Conservation (phyloP, 2,329 filamentous ascomycete genomes). For the Myriosclerotinia scirpicola region DNA sequence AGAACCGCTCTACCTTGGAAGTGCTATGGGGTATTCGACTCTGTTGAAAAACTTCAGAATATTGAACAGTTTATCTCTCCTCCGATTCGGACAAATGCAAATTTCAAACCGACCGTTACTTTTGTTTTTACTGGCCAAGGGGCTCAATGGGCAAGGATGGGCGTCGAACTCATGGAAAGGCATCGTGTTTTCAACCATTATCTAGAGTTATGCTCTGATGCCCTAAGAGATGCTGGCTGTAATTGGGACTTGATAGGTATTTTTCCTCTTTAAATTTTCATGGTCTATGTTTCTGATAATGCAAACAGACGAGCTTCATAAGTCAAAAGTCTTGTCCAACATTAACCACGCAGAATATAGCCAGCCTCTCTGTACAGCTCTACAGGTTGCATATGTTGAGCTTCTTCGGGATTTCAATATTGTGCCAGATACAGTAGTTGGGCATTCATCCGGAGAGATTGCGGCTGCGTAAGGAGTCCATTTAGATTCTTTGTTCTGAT, state of each 20-base stretch:
- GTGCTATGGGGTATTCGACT: neutral
- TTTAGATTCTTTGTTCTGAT: neutral
- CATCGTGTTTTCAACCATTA: constrained; percentile 43
- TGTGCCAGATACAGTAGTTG: constrained; percentile 30
- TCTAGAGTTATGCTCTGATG: constrained; percentile 41
- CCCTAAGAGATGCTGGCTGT: constrained; percentile 36
- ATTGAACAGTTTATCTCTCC: neutral
- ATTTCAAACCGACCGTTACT: neutral
- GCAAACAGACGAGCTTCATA: neutral
- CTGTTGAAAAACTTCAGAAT: neutral
- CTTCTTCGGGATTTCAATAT: constrained; percentile 29
- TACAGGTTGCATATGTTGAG: constrained; percentile 35
- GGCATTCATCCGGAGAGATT: constrained; percentile 39
- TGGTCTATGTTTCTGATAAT: neutral
- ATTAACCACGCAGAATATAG: constrained; percentile 27
- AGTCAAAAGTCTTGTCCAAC: constrained; percentile 29
- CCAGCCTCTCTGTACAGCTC: constrained; percentile 28
- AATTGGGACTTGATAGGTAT: neutral
- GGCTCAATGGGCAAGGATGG: constrained; percentile 28
- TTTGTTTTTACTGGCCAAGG: constrained; percentile 31
- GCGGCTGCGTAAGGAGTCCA: constrained; percentile 39
- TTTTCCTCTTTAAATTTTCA: neutral
- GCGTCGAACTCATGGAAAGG: constrained; percentile 12
- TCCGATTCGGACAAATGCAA: neutral
- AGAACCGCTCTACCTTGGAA: constrained; percentile 23